phyloP scores from a whole-genome alignment of 1,284 basidiomycete genomes.

The Cryptococcus sp. region DNA sequence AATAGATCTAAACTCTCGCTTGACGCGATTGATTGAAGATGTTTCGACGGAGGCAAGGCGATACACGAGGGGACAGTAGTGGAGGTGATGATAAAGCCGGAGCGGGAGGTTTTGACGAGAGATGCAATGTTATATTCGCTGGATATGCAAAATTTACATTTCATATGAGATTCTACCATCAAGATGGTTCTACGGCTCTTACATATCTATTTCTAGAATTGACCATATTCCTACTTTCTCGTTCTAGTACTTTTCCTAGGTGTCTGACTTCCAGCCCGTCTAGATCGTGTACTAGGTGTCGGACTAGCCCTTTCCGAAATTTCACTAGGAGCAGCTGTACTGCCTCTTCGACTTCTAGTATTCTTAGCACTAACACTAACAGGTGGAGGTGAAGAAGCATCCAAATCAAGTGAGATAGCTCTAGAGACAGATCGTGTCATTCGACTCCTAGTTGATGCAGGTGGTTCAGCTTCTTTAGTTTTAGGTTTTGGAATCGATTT shows the following conservation, averaged over 20 bases:
- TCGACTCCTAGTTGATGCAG: constrained; percentile 12
- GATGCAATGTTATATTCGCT: background rate
- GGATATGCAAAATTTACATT: too few species aligned
- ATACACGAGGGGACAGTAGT: background rate
- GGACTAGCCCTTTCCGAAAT: constrained; percentile 30
- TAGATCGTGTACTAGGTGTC: constrained; percentile 30
- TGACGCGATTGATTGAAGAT: background rate
- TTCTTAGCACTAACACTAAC: constrained; percentile 4
- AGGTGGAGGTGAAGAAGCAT: constrained; percentile 9
- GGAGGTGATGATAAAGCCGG: background rate
- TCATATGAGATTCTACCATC: too few species aligned
- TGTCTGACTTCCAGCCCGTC: constrained; percentile 19
- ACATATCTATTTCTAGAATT: too few species aligned
- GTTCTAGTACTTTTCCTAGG: constrained; percentile 19
- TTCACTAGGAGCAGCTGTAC: constrained; percentile 20
- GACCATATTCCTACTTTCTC: constrained; percentile 6
- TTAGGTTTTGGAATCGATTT: background rate
- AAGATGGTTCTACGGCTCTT: too few species aligned
- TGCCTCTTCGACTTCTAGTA: constrained; percentile 12
- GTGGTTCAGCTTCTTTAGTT: constrained; percentile 10
- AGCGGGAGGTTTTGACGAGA: too few species aligned
- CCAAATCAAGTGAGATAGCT: constrained; percentile 26
- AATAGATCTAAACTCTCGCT: background rate
- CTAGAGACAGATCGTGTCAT: constrained; percentile 30
- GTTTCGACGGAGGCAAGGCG: background rate